Conservation (phyloP, 2,329 filamentous ascomycete genomes). For the Penicillium frequentans region DNA sequence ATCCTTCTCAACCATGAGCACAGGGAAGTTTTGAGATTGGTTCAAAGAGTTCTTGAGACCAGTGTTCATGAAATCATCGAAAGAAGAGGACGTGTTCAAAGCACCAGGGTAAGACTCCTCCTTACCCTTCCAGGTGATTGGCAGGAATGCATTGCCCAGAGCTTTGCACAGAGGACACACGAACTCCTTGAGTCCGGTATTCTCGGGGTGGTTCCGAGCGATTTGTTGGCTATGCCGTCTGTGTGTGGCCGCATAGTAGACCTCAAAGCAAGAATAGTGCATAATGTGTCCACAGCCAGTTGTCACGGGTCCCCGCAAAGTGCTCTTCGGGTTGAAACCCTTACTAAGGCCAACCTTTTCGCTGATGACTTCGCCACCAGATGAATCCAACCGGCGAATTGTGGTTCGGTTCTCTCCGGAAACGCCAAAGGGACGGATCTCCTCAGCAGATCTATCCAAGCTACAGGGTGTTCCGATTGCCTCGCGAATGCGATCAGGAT, state of each 20-base stretch:
- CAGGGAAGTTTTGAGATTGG: constrained; percentile 50
- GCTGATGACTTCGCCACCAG: constrained; percentile 68
- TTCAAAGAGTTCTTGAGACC: constrained; percentile 54
- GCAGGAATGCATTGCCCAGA: constrained; percentile 89
- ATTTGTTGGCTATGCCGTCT: constrained; percentile 89
- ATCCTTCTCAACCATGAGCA: constrained; percentile 37
- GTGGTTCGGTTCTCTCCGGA: constrained; percentile 79
- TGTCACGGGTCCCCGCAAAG: constrained; percentile 74
- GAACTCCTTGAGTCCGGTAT: constrained; percentile 77
- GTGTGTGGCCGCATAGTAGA: constrained; percentile 80
- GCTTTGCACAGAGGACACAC: constrained; percentile 97
- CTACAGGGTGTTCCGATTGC: constrained; percentile 74
- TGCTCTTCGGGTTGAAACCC: constrained; percentile 73
- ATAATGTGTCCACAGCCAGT: constrained; percentile 97
- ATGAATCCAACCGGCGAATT: constrained; percentile 72
- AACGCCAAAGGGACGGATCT: constrained; percentile 84
- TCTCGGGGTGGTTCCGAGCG: constrained; percentile 88
- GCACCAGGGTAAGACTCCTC: constrained; percentile 78
- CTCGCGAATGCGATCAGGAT: constrained; percentile 81
- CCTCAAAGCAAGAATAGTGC: constrained; percentile 94
- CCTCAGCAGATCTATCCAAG: constrained; percentile 81
- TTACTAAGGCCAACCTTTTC: constrained; percentile 85
- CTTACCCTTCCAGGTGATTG: constrained; percentile 91
- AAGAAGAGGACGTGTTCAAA: constrained; percentile 60
- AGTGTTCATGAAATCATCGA: constrained; percentile 68